Evolutionary conservation across 148 eudicot species (phyloP).

Genomic region (Chenopodium berlandieri): DNA sequence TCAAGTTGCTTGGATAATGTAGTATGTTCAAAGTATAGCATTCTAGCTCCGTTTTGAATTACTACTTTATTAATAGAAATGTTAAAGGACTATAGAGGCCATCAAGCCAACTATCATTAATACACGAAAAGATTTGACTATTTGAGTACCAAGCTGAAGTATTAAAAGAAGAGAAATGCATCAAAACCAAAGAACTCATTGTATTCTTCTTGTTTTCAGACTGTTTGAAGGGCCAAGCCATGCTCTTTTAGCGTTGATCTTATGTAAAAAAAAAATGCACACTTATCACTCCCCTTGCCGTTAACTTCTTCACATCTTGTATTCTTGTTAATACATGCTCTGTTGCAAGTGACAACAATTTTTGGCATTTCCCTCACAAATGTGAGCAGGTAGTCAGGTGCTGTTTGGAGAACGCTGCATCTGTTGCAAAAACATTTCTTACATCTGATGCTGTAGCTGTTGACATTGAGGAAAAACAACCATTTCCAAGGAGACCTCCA

Average conservation of each 20-base stretch:
- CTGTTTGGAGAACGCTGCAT: constrained; percentile 83
- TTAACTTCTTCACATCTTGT: background rate
- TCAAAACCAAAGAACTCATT: background rate
- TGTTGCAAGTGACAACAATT: background rate
- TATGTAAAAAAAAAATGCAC: too few relatives aligned
- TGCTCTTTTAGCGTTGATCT: background rate
- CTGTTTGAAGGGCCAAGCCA: background rate
- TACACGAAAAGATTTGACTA: too few relatives aligned
- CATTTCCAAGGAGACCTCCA: constrained; percentile 35
- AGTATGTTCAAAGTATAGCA: too few relatives aligned
- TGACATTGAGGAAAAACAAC: constrained; percentile 45
- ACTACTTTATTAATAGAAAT: background rate
- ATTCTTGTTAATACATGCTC: background rate
- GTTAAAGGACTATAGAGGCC: too few relatives aligned
- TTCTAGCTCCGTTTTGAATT: background rate
- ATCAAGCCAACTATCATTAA: too few relatives aligned
- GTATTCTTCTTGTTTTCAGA: background rate
- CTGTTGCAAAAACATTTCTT: constrained; percentile 78
- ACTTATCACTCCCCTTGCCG: background rate
- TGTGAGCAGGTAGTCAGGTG: constrained; percentile 78
- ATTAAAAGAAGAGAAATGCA: background rate
- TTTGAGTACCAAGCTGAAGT: background rate
- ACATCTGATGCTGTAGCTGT: constrained; percentile 80
- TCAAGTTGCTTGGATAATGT: background rate
- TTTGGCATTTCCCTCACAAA: background rate